These are phyloP conservation scores for Ceratobasidium sp. DNA, from an alignment of 1,284 basidiomycete species.

Conservation along the genomic window DNA sequence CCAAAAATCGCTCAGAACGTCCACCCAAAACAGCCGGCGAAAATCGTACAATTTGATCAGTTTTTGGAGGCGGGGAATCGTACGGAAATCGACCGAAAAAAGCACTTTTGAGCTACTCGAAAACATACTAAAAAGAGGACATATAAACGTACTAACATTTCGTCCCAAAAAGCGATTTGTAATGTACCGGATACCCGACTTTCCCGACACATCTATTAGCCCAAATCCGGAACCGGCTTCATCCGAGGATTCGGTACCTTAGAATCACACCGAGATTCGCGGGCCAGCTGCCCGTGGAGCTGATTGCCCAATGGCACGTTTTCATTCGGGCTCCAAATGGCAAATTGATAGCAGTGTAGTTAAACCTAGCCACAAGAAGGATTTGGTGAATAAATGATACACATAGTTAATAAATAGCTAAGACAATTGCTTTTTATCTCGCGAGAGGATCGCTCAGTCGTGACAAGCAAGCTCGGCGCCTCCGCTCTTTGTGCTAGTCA, in stretches of 20 bases:
- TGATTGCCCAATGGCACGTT: no score
- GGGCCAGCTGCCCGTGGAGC: no score
- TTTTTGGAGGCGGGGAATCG: conserved; percentile 1
- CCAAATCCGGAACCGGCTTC: not conserved
- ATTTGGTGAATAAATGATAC: no score
- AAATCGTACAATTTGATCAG: not conserved
- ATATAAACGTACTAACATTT: conserved; percentile 19
- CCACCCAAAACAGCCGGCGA: not conserved
- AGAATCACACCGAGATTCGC: not conserved
- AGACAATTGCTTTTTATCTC: no score
- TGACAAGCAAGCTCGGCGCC: no score
- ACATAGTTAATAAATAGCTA: no score
- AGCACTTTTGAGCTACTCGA: not conserved
- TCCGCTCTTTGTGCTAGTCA: no score
- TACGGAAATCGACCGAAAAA: conserved; percentile 13
- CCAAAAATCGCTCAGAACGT: not conserved
- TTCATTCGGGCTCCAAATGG: no score
- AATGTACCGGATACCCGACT: not conserved
- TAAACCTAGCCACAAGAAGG: no score
- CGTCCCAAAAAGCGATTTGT: conserved; percentile 8
- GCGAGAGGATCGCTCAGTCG: no score
- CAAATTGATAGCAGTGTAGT: no score
- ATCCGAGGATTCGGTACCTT: conserved; percentile 5
- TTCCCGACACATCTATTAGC: not conserved
- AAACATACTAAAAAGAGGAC: conserved; percentile 3